A percentile compares a stretch with the other conserved stretches of the same genome.
phyloP scores from a whole-genome alignment of 225 moss, liverwort and hornwort species.

The Sphagnum contortum region DNA sequence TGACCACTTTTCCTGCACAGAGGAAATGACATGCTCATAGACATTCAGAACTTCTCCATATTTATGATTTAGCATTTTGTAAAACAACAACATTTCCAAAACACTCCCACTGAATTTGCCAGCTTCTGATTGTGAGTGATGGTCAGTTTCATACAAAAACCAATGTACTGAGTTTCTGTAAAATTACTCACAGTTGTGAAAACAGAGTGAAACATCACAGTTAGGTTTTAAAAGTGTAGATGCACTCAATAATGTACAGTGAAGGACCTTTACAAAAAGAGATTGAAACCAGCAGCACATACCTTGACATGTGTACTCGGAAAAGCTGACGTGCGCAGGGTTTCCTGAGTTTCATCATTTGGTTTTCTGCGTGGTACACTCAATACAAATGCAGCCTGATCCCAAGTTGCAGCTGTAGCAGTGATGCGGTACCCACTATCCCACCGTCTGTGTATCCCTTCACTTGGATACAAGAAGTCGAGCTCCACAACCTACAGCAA shows the following conservation, averaged over 20 bases:
- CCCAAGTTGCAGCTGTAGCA: constrained; percentile 97
- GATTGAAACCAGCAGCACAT: background rate
- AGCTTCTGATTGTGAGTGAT: constrained; percentile 17
- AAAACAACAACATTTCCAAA: too few species aligned
- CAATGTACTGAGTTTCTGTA: too few species aligned
- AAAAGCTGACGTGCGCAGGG: constrained; percentile 91
- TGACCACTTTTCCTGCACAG: constrained; percentile 91
- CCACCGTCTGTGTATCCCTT: constrained; percentile 97
- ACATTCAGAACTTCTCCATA: too few species aligned
- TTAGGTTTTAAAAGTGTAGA: too few species aligned
- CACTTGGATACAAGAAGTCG: constrained; percentile 95
- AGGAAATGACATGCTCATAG: background rate
- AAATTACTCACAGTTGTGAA: too few species aligned
- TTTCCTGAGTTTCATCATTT: constrained; percentile 96
- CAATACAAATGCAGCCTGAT: constrained; percentile 94
- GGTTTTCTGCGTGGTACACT: constrained; percentile 96
- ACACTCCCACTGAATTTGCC: constrained; percentile 5
- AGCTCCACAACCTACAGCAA: constrained; percentile 79
- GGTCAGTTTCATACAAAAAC: too few species aligned
- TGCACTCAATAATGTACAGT: too few species aligned
- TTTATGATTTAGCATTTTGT: too few species aligned
- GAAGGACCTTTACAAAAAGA: too few species aligned
- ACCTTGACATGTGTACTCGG: constrained; percentile 98
- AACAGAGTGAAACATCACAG: too few species aligned
- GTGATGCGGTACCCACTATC: constrained; percentile 98